Conservation (phyloP, 2,329 filamentous ascomycete species). For the Alternaria dauci region DNA sequence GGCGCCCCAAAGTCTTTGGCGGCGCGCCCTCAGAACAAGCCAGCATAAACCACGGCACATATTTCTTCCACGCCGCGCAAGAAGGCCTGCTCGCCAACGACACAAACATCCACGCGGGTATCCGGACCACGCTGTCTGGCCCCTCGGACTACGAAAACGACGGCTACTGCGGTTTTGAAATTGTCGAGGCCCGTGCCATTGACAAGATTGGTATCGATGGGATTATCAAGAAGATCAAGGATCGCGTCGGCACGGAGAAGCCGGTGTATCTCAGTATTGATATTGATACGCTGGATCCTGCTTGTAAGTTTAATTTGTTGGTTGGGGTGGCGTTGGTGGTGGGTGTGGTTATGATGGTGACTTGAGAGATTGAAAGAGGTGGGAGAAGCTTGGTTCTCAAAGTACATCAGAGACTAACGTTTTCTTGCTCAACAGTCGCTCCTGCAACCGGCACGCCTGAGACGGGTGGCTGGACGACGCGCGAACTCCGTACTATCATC, state of each 20-base stretch:
- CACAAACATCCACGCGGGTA: conserved; percentile 86
- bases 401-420: conserved; percentile 5
- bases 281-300: conserved; percentile 87
- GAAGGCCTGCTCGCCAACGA: conserved; percentile 83
- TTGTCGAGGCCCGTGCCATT: conserved; percentile 77
- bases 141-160: conserved; percentile 86
- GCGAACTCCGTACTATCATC: conserved; percentile 76
- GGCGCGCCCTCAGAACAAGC: conserved; percentile 79
- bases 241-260: conserved; percentile 75
- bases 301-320: conserved; percentile 61
- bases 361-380: neutral
- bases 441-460: conserved; percentile 79
- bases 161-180: conserved; percentile 83
- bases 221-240: conserved; percentile 79
- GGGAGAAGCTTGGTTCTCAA: neutral
- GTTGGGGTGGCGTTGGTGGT: neutral
- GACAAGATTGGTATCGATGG: conserved; percentile 74
- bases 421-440: conserved; percentile 61
- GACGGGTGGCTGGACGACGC: conserved; percentile 77
- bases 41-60: conserved; percentile 85
- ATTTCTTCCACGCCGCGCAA: conserved; percentile 83
- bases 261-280: conserved; percentile 86
- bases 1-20: conserved; percentile 87
- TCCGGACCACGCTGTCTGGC: conserved; percentile 81
- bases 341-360: neutral